A percentile compares a stretch with the other conserved stretches of the same genome.
phyloP scores from a whole-genome alignment of 371 early-diverging fungal species.

The Lichtheimia corymbifera region DNA sequence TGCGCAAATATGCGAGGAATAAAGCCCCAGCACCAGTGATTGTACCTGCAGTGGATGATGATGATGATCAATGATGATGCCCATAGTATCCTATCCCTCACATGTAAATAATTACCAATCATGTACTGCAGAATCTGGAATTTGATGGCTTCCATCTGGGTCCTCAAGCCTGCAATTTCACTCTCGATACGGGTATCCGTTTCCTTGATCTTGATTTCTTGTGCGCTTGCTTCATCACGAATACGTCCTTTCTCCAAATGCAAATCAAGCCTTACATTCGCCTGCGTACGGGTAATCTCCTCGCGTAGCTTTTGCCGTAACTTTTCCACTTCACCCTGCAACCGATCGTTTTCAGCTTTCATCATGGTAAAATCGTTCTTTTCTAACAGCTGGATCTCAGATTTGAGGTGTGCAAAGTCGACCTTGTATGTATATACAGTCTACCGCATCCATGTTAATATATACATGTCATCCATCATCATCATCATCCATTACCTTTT shows the following conservation, averaged over 20 bases:
- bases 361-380: conserved; percentile 89
- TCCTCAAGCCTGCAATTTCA: conserved; percentile 81
- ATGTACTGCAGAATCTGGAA: conserved; percentile 84
- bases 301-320: conserved; percentile 79
- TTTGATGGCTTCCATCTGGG: conserved; percentile 92
- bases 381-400: conserved; percentile 86
- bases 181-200: conserved; percentile 88
- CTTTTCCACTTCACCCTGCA: conserved; percentile 78
- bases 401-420: conserved; percentile 87
- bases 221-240: conserved; percentile 80
- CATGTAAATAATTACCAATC: conserved; percentile 44
- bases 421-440: conserved; percentile 87
- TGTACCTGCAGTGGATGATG: conserved; percentile 49
- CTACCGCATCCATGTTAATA: conserved; percentile 29
- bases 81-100: background rate
- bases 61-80: background rate
- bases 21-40: conserved; percentile 84
- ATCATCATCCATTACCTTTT: conserved; percentile 56
- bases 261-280: conserved; percentile 86
- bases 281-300: conserved; percentile 84
- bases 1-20: conserved; percentile 68
- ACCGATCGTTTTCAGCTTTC: conserved; percentile 81
- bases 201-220: conserved; percentile 85
- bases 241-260: conserved; percentile 89
- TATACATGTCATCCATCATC: background rate